phyloP scores from a whole-genome alignment of 2,329 filamentous ascomycete species.

The Cytospora piceicola region DNA sequence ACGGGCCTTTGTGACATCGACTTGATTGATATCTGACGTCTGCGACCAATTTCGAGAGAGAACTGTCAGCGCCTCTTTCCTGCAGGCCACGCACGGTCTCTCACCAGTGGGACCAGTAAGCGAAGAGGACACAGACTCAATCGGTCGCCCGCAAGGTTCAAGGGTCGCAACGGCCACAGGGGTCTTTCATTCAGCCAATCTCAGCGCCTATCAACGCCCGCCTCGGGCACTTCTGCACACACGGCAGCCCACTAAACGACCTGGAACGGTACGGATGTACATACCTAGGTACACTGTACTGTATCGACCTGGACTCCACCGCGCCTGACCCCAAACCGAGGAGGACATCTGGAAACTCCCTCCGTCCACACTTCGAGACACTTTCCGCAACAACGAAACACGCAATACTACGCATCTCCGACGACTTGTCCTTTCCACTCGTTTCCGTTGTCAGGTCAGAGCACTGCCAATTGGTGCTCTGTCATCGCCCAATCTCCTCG shows the following conservation, averaged over 20 bases:
- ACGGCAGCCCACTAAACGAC: constrained; percentile 19
- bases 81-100: constrained; percentile 13
- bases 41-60: constrained; percentile 20
- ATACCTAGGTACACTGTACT: neutral
- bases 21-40: constrained; percentile 7
- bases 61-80: constrained; percentile 13
- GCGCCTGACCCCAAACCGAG: constrained; percentile 21
- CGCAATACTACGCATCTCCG: constrained; percentile 8
- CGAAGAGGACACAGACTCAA: constrained; percentile 21
- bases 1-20: constrained; percentile 3
- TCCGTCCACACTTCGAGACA: constrained; percentile 44
- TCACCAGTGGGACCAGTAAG: constrained; percentile 1
- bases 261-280: neutral
- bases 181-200: constrained; percentile 15
- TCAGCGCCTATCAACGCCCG: constrained; percentile 18
- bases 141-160: constrained; percentile 24
- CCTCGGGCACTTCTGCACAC: constrained; percentile 18
- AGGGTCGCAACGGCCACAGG: constrained; percentile 19
- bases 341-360: constrained; percentile 32
- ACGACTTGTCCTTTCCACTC: constrained; percentile 7
- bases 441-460: constrained; percentile 5
- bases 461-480: constrained; percentile 17
- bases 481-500: constrained; percentile 13
- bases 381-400: constrained; percentile 43
- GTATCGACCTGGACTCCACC: constrained; percentile 11